A percentile compares a stretch with the other conserved stretches of the same genome.
Conservation (phyloP, 2,329 filamentous ascomycete species). For the Fusarium sulawesiense region DNA sequence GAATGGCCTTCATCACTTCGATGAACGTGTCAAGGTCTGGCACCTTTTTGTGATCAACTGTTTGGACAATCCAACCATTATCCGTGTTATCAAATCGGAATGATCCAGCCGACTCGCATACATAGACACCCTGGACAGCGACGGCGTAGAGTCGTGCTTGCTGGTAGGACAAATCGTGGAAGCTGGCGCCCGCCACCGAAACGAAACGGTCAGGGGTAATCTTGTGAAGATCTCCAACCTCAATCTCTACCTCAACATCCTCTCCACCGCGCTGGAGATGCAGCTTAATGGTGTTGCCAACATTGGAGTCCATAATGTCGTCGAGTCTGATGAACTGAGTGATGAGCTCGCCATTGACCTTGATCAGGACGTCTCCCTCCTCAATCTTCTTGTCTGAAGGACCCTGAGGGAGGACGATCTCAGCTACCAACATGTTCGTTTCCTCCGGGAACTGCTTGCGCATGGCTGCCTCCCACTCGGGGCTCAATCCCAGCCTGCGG, state of each 20-base stretch:
- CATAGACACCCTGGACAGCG: slow-evolving; percentile 89
- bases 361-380: slow-evolving; percentile 92
- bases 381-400: slow-evolving; percentile 88
- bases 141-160: slow-evolving; percentile 97
- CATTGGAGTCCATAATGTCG: slow-evolving; percentile 88
- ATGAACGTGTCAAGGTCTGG: slow-evolving; percentile 90
- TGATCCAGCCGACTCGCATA: slow-evolving; percentile 93
- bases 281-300: slow-evolving; percentile 80
- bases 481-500: slow-evolving; percentile 83
- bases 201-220: slow-evolving; percentile 98
- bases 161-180: slow-evolving; percentile 97
- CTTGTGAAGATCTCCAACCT: slow-evolving; percentile 88
- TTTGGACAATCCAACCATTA: slow-evolving; percentile 93
- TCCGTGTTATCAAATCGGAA: slow-evolving; percentile 94
- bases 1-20: slow-evolving; percentile 88
- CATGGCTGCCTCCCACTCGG: slow-evolving; percentile 87
- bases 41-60: slow-evolving; percentile 90
- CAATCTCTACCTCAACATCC: slow-evolving; percentile 84
- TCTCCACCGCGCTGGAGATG: slow-evolving; percentile 89
- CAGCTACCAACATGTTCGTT: slow-evolving; percentile 96
- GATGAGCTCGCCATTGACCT: slow-evolving; percentile 92
- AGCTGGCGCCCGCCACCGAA: slow-evolving; percentile 90
- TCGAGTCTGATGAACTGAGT: slow-evolving; percentile 94
- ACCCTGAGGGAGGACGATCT: slow-evolving; percentile 91
- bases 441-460: slow-evolving; percentile 88